These are phyloP conservation scores for Serpula lacrymans DNA, from an alignment of 768 basidiomycete genomes.

Conservation along the genomic window DNA sequence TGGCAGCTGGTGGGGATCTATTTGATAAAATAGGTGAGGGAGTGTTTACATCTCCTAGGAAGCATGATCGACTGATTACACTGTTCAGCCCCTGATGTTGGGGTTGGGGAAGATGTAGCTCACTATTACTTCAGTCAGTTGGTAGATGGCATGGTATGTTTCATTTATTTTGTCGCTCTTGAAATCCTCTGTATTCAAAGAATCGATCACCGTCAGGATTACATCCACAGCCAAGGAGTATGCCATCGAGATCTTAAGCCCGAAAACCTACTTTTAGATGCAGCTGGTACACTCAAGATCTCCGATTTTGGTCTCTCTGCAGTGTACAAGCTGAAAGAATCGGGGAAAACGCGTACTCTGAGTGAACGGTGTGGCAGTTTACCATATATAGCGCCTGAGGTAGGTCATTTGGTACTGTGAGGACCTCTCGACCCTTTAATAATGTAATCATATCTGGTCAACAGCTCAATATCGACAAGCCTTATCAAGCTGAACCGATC, in stretches of 20 bases:
- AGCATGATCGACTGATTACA: neutral
- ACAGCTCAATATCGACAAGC: slow-evolving; percentile 63
- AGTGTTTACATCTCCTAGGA: slow-evolving; percentile 20
- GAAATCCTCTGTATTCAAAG: too few species aligned
- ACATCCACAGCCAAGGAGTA: slow-evolving; percentile 85
- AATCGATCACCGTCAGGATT: slow-evolving; percentile 45
- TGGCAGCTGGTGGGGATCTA: slow-evolving; percentile 91
- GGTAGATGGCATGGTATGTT: slow-evolving; percentile 72
- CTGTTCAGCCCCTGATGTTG: slow-evolving; percentile 79
- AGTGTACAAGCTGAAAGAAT: slow-evolving; percentile 81
- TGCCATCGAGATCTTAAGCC: slow-evolving; percentile 98
- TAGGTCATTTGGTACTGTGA: slow-evolving; percentile 28
- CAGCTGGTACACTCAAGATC: slow-evolving; percentile 83
- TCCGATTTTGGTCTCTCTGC: slow-evolving; percentile 94
- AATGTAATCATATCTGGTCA: too few species aligned
- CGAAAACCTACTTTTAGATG: slow-evolving; percentile 88
- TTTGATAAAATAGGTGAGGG: slow-evolving; percentile 99
- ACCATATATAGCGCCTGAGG: slow-evolving; percentile 95
- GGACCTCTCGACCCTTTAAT: neutral
- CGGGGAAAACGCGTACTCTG: slow-evolving; percentile 70
- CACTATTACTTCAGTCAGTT: slow-evolving; percentile 91
- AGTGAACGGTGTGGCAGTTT: slow-evolving; percentile 87
- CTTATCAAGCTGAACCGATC: slow-evolving; percentile 89
- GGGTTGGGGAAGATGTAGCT: slow-evolving; percentile 81
- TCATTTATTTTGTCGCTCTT: neutral